Conservation (phyloP, 805 yeast species). For the Suhomyces tanzawaensis region DNA sequence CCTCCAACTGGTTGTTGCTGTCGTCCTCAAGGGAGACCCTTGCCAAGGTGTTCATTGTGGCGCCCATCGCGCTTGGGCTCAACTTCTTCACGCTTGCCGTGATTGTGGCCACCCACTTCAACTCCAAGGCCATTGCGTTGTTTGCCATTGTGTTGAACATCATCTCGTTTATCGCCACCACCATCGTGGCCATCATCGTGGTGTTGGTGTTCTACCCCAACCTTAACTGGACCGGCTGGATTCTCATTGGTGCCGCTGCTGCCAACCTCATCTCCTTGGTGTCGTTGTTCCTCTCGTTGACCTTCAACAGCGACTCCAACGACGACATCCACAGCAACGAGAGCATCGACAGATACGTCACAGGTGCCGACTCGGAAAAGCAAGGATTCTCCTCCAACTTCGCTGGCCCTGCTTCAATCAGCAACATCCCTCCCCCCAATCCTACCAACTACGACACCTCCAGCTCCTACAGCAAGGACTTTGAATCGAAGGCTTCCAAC, state of each 20-base stretch:
- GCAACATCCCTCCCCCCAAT: constrained; percentile 8
- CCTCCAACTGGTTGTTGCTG: constrained; percentile 49
- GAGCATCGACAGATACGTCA: constrained; percentile 1
- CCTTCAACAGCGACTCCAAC: constrained; percentile 1
- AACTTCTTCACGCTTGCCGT: constrained; percentile 39
- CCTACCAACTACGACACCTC: constrained; percentile 2
- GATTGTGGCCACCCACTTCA: constrained; percentile 25
- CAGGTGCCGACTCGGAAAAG: neutral
- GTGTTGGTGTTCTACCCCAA: constrained; percentile 63
- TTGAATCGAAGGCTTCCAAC: constrained; percentile 16
- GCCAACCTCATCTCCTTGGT: constrained; percentile 52
- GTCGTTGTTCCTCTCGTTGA: constrained; percentile 33
- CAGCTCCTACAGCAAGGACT: constrained; percentile 18
- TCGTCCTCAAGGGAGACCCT: constrained; percentile 47
- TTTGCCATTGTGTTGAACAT: constrained; percentile 45
- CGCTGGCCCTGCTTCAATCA: constrained; percentile 2
- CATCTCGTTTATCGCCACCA: constrained; percentile 52
- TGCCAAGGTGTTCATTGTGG: constrained; percentile 53
- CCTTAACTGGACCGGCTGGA: constrained; percentile 71
- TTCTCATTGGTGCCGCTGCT: constrained; percentile 64
- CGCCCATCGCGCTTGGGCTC: constrained; percentile 68
- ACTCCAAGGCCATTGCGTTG: constrained; percentile 23
- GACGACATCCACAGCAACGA: neutral
- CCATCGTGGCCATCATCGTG: constrained; percentile 52
- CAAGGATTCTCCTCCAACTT: constrained; percentile 2